Evolutionary conservation across 768 basidiomycete species (phyloP), one percentile per base, ranked within the genome.

Genomic region (Auriscalpium microsporum): DNA sequence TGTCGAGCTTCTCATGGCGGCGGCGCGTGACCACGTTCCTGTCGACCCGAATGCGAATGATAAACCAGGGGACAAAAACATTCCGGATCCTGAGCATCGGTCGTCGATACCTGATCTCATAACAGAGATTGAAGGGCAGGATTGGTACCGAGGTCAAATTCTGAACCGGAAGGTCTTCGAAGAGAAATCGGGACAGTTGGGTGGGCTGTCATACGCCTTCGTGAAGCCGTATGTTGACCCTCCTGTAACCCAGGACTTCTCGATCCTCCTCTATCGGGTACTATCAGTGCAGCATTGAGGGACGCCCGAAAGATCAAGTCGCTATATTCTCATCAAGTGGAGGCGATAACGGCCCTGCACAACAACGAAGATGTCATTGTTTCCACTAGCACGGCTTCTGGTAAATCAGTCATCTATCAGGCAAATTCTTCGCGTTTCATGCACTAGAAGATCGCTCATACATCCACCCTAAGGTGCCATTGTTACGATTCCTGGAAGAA

Each of bases 371-470:
- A 91, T 67, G 90, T 93, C 23, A 88, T 94, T 37, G 87, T 94
- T 33, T 93, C 90, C 5, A 94, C 92, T 0, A 86, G 85, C 59
- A 95, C 93, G 8, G 91, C 92, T 8, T 92, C 90, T 4, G 90
- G 90, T 3, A 93, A 92, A 71, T 91, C 88, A 69, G 72, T 91
- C 13, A 90, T 92, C 45, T 93, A 91, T 67, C 90, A 92, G 73
- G 89, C 84, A 55, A 35, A 63, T 51, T 19, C 5, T n/a, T 19
- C 28, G 42, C 14, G 14, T 45, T 10, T n/a, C 14, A 47, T 47
- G 49, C 16, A 28, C 19, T 33, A 42, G 14, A 28, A 36, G 46
- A 7, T 3, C 44, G 35, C 2, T 28, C 37, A 50, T 23, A 50
- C 9, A 3, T 45, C 48, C 8, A 46, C 10, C 5, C 11, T 47